phyloP scores from a whole-genome alignment of 306 rosid species.

The Medicago ruthenica region DNA sequence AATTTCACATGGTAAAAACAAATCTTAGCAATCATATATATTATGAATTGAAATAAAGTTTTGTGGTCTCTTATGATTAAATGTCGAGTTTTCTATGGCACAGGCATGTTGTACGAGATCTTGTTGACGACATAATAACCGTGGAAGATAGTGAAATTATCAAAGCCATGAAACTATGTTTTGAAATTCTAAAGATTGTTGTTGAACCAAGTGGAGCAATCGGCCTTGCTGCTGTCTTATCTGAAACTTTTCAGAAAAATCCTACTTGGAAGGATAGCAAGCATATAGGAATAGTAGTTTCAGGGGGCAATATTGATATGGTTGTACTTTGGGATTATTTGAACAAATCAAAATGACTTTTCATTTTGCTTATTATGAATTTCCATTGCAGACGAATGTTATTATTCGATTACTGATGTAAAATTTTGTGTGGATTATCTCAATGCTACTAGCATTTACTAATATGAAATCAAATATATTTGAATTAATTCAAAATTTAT shows the following conservation, averaged over 20 bases:
- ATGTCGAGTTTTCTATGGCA: constrained; percentile 24
- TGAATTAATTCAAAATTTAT: too few relatives aligned
- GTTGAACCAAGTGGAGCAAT: constrained; percentile 96
- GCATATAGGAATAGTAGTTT: constrained; percentile 74
- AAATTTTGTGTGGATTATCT: too few relatives aligned
- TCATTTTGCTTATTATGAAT: constrained; percentile 18
- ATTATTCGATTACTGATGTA: constrained; percentile 7
- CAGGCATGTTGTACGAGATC: constrained; percentile 90
- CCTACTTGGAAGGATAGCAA: constrained; percentile 76
- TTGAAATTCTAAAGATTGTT: constrained; percentile 77
- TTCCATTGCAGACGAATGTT: constrained; percentile 32
- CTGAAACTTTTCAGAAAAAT: constrained; percentile 72
- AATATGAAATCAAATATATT: too few relatives aligned
- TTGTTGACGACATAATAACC: constrained; percentile 75
- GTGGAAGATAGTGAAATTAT: constrained; percentile 82
- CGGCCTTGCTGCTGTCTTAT: constrained; percentile 91
- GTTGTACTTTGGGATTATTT: constrained; percentile 71
- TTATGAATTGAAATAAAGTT: constrained; percentile 35
- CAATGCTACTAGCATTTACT: too few relatives aligned
- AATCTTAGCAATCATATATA: constrained; percentile 16
- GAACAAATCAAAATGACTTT: constrained; percentile 48
- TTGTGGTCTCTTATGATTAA: constrained; percentile 4
- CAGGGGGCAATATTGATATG: constrained; percentile 91
- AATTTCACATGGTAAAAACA: constrained; percentile 74
- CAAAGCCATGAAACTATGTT: constrained; percentile 80